Percentiles rank a stretch among this genome's conserved stretches.
These are phyloP conservation scores for Coemansia sp. DNA, from an alignment of 192 early-diverging fungal species.

Conservation along the genomic window DNA sequence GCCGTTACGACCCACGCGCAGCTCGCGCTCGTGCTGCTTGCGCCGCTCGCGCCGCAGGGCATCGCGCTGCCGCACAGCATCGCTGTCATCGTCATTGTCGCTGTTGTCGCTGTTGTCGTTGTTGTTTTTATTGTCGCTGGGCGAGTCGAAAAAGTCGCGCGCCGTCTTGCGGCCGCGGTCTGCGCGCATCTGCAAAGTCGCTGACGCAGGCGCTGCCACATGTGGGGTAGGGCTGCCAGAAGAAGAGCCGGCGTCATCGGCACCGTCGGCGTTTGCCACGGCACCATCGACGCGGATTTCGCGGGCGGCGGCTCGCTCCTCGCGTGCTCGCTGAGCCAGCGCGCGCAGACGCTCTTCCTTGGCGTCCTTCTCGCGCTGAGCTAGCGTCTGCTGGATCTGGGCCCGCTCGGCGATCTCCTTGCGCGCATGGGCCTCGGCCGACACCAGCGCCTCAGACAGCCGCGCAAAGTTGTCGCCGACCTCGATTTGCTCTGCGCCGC, in stretches of 20 bases:
- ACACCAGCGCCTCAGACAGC: conserved; percentile 87
- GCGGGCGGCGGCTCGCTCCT: conserved; percentile 65
- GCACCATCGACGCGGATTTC: too few relatives aligned
- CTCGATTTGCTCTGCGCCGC: conserved; percentile 83
- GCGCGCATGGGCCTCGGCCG: conserved; percentile 90
- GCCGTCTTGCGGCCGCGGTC: conserved; percentile 19
- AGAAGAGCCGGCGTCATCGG: too few relatives aligned
- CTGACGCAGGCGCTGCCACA: too few relatives aligned
- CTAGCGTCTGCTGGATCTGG: conserved; percentile 87
- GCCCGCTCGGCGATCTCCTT: conserved; percentile 90
- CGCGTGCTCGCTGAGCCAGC: conserved; percentile 91
- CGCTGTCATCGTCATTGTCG: conserved; percentile 21
- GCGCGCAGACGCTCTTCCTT: conserved; percentile 86
- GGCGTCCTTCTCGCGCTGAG: conserved; percentile 88
- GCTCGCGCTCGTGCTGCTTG: conserved; percentile 81
- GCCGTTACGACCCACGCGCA: conserved; percentile 82
- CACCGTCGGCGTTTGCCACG: too few relatives aligned
- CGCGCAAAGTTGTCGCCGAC: conserved; percentile 98
- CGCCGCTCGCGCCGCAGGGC: conserved; percentile 78
- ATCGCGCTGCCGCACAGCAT: conserved; percentile 71
- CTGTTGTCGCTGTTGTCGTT: neutral
- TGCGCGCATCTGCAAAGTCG: conserved; percentile 3
- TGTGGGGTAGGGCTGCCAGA: too few relatives aligned
- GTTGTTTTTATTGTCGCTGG: neutral
- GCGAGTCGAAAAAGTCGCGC: conserved; percentile 23